Evolutionary conservation across 2,329 filamentous ascomycete species (phyloP), one percentile per base, ranked within the genome.

Genomic region (Colletotrichum sublineola): DNA sequence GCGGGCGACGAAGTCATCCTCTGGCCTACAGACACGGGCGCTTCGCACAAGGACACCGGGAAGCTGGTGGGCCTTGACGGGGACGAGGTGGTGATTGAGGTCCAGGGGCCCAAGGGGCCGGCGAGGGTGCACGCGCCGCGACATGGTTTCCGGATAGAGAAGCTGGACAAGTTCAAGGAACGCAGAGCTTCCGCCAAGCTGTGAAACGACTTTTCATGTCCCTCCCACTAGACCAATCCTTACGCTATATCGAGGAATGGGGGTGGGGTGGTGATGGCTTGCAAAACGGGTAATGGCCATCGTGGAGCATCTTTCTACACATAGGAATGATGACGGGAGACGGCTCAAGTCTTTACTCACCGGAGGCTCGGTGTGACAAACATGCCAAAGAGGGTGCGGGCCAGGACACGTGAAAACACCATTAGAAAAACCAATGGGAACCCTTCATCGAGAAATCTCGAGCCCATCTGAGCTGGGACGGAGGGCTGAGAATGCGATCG

Each of bases 1-100:
- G 83, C 81, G 72, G 91, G 91, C 1, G 82, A 88, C 40, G 74
- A 79, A 56, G 88, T 94, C 4, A 82, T 86, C 77, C 80, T 93
- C 36, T 90, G 86, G 83, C 92, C 91, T 6, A 87, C 86, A 2
- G 91, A 94, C 78, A 87, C 87, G 56, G 91, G 91, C 7, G 85
- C 82, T 64, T 84, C 79, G n/a, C 84, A 90, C 77, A 87, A 85
- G 74, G 91, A 93, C 77, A 77, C 78, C 1, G 92, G 92, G 0
- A 81, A 69, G 53, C 80, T 93, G 73, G 81, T 91, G 18, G 83
- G 84, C 36, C 76, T 93, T 63, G 83, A 83, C 55, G 77, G 77
- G 31, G 81, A 83, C 57, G 89, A 93, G 82, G 84, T 91, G 9
- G 90, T 92, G 1, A 82, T 92, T 73, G 86, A 90, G 78, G 84